Evolutionary conservation across 768 basidiomycete species (phyloP).

Genomic region (Kwoniella botswanensis): DNA sequence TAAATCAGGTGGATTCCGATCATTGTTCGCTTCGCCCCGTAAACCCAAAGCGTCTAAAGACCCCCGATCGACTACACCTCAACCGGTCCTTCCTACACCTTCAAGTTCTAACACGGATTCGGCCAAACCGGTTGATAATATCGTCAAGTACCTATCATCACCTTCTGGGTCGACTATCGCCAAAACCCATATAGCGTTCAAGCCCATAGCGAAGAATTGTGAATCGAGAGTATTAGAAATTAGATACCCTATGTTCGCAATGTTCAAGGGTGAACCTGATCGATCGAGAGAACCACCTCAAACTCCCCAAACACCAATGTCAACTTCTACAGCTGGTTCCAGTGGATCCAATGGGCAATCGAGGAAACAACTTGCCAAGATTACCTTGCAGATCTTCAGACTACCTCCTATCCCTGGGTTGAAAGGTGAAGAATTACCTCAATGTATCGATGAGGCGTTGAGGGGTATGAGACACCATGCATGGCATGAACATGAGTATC

Average conservation of each 20-base stretch:
- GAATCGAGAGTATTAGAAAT: slow-evolving; percentile 83
- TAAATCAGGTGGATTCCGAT: slow-evolving; percentile 56
- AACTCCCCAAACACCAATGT: slow-evolving; percentile 14
- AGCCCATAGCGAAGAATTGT: slow-evolving; percentile 79
- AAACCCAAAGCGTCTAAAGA: slow-evolving; percentile 48
- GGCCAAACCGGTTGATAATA: slow-evolving; percentile 31
- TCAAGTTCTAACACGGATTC: slow-evolving; percentile 35
- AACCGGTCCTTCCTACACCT: slow-evolving; percentile 17
- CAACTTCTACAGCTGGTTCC: slow-evolving; percentile 21
- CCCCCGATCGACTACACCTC: slow-evolving; percentile 25
- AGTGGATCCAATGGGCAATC: slow-evolving; percentile 38
- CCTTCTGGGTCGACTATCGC: slow-evolving; percentile 67
- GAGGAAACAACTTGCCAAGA: slow-evolving; percentile 78
- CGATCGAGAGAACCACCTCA: slow-evolving; percentile 17
- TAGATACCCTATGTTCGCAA: slow-evolving; percentile 58
- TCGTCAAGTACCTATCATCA: slow-evolving; percentile 52
- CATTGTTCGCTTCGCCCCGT: slow-evolving; percentile 60
- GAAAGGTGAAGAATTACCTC: slow-evolving; percentile 75
- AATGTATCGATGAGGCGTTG: slow-evolving; percentile 89
- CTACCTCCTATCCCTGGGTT: slow-evolving; percentile 87
- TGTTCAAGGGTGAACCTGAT: slow-evolving; percentile 54
- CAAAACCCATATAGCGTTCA: slow-evolving; percentile 84
- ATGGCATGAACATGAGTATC: slow-evolving; percentile 93
- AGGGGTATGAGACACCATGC: slow-evolving; percentile 84
- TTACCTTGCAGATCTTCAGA: slow-evolving; percentile 87